phyloP scores from a whole-genome alignment of 2,329 filamentous ascomycete species.

The Drechslerella stenobrocha region DNA sequence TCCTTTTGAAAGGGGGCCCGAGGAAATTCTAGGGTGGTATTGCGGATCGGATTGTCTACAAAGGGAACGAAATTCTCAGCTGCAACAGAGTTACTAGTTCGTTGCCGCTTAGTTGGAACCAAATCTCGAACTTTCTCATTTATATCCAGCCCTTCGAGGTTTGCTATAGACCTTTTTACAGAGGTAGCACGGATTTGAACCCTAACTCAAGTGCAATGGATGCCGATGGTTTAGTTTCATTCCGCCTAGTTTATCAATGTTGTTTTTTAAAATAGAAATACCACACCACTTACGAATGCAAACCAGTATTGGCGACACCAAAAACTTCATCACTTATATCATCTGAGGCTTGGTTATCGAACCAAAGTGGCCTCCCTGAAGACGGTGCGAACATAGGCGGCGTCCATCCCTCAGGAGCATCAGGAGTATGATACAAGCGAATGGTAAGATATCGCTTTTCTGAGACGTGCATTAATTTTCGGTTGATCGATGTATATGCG shows the following conservation, averaged over 20 bases:
- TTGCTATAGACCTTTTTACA: constrained; percentile 13
- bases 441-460: constrained; percentile 53
- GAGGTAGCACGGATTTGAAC: constrained; percentile 28
- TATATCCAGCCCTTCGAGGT: too few species aligned
- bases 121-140: too few species aligned
- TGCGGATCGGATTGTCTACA: too few species aligned
- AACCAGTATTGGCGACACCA: constrained; percentile 50
- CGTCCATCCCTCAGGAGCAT: constrained; percentile 51
- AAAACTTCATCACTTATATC: constrained; percentile 48
- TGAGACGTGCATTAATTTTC: constrained; percentile 30
- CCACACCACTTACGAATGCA: constrained; percentile 50
- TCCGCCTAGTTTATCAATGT: neutral
- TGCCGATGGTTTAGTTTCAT: too few species aligned
- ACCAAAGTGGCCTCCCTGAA: constrained; percentile 39
- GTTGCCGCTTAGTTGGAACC: too few species aligned
- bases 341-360: constrained; percentile 26
- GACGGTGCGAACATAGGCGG: constrained; percentile 52
- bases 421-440: constrained; percentile 51
- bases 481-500: neutral
- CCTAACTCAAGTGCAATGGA: too few species aligned
- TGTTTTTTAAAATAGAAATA: neutral
- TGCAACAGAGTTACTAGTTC: too few species aligned
- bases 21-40: too few species aligned
- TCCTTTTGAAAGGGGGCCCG: too few species aligned
- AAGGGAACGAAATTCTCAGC: too few species aligned